Evolutionary conservation across 495 filamentous ascomycete species (phyloP), one percentile per base, ranked within the genome.

Genomic region (Tuber calosporum): DNA sequence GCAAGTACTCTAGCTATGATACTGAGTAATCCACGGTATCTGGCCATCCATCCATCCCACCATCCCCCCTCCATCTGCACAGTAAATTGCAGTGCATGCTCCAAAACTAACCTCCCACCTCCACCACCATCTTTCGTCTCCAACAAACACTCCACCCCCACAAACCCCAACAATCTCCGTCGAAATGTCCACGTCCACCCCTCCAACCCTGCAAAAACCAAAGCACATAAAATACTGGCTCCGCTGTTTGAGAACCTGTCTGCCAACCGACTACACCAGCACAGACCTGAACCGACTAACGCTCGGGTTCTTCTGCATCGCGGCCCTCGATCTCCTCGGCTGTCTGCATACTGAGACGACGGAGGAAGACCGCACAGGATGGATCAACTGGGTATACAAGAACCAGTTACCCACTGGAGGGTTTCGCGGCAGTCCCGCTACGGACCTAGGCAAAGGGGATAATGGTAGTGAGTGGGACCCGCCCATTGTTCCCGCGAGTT

Each of bases 171-270:
- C 40, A 66, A 70, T 68, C 53, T 13, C 53, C 39, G 73, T 76
- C 66, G 67, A 80, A 70, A 80, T 80, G 78, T 73, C 78, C 7
- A 74, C 84, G 80, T 71, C 82, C 17, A 40, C 75, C 39, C 66
- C 79, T 0, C 83, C 87, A 58, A 79, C 82, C 38, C 87, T 95
- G 81, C 87, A 93, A 81, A 89, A 87, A 69, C 85, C 88, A 38
- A 88, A 86, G 67, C 95, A 99, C 82, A 85, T 94, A 80, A 92
- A 90, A 81, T 99, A 97, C 86, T 98, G 94, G 90, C 88, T 92
- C 74, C 89, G 93, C 81, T 97, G 93, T 77, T 87, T 94, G 66
- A 92, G 90, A 79, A 90, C 93, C 45, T 86, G 89, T 68, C 89
- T 99, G 6, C 95, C 95, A 1, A 85, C 86, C 70, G 85, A 88